These are phyloP conservation scores for Astragalus membranaceus DNA, from an alignment of 306 rosid species.

Conservation along the genomic window DNA sequence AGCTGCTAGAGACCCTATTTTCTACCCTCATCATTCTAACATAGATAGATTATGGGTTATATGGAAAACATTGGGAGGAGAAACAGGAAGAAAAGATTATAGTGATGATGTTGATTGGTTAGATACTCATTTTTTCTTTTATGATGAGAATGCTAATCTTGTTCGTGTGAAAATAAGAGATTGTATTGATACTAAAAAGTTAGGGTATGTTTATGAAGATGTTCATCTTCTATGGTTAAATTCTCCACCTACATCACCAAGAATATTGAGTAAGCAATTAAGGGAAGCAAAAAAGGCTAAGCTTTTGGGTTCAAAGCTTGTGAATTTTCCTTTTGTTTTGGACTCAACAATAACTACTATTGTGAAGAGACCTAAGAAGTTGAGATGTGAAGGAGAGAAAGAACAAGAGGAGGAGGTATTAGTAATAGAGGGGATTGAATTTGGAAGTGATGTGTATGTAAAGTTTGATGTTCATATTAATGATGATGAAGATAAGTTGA, in stretches of 20 bases:
- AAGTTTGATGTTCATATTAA: constrained; percentile 65
- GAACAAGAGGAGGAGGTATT: constrained; percentile 45
- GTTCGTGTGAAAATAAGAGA: constrained; percentile 54
- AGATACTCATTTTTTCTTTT: constrained; percentile 51
- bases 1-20: constrained; percentile 72
- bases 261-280: background rate
- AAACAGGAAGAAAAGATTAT: constrained; percentile 17
- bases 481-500: constrained; percentile 45
- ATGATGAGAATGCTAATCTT: constrained; percentile 49
- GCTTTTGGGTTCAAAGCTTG: background rate
- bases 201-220: constrained; percentile 56
- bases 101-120: constrained; percentile 56
- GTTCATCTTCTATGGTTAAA: constrained; percentile 29
- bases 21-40: constrained; percentile 55
- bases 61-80: constrained; percentile 62
- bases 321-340: constrained; percentile 38
- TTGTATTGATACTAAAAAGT: constrained; percentile 37
- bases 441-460: constrained; percentile 25
- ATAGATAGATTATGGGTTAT: constrained; percentile 58
- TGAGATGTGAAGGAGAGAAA: constrained; percentile 29
- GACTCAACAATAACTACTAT: constrained; percentile 21
- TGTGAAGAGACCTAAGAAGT: constrained; percentile 46
- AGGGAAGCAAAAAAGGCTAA: background rate
- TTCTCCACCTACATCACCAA: background rate
- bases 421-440: constrained; percentile 46